These are phyloP conservation scores for Dactylellina parvicollis DNA, from an alignment of 2,329 filamentous ascomycete species.

Conservation along the genomic window DNA sequence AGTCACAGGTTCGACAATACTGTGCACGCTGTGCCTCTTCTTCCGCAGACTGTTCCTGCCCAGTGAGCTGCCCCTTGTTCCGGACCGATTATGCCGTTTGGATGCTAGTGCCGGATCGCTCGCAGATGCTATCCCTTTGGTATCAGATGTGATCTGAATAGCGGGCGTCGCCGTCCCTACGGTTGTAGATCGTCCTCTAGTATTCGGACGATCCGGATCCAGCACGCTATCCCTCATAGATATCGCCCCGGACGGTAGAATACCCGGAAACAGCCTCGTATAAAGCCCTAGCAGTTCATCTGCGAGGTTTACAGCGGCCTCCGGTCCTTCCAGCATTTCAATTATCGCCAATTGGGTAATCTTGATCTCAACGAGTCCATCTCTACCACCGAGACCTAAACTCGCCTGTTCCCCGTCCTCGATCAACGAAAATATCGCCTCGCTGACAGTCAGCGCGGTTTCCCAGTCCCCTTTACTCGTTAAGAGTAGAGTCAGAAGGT, in stretches of 20 bases:
- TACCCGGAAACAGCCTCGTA: slow-evolving; percentile 72
- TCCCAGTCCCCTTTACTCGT: slow-evolving; percentile 86
- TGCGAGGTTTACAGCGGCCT: slow-evolving; percentile 86
- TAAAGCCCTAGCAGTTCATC: slow-evolving; percentile 86
- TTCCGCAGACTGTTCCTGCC: slow-evolving; percentile 41
- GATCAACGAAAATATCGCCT: slow-evolving; percentile 81
- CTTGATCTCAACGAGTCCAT: slow-evolving; percentile 88
- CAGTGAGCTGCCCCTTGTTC: slow-evolving; percentile 37
- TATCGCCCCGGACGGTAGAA: slow-evolving; percentile 14
- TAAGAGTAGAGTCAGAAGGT: slow-evolving; percentile 84
- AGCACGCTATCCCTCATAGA: slow-evolving; percentile 47
- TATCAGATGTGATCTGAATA: slow-evolving; percentile 34
- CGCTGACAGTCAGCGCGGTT: slow-evolving; percentile 82
- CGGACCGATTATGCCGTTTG: slow-evolving; percentile 20
- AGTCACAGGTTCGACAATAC: slow-evolving; percentile 26
- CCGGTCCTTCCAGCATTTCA: slow-evolving; percentile 83
- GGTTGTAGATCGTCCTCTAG: slow-evolving; percentile 26
- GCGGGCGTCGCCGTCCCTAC: slow-evolving; percentile 17
- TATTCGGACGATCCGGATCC: slow-evolving; percentile 29
- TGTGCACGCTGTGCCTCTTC: slow-evolving; percentile 37
- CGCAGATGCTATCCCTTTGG: slow-evolving; percentile 11
- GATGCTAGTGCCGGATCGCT: slow-evolving; percentile 34
- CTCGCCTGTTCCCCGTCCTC: slow-evolving; percentile 50
- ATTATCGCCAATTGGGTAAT: slow-evolving; percentile 90
- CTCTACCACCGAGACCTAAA: slow-evolving; percentile 70